Base-by-base conservation (phyloP, 208 protist genomes). In the Wallacemonas sp. region DNA sequence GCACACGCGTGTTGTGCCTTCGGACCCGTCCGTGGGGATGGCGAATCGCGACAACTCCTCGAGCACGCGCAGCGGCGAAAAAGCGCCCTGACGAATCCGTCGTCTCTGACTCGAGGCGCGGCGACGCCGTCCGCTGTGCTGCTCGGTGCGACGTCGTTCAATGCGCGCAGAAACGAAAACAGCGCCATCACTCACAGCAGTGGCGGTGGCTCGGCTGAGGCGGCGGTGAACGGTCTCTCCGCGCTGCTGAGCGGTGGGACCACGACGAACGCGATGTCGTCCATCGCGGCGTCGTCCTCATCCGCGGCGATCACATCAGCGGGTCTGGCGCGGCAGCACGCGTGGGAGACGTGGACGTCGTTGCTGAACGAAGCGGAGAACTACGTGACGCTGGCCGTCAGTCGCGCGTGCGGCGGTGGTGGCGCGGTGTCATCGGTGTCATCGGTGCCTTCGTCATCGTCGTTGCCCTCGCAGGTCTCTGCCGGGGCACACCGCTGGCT, bases 291-390 rank as follows among this genome's bases (percentile, higher is more conserved):
- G 24, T 59, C 32, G 9, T 59, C 52, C 5, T 34, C 52, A 10
- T 36, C 33, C 10, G 12, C 32, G 4, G n/a, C 32, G 4, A 38
- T 3, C 32, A 13, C 19, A 24, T 13, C 26, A 2, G 34, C 26
- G 17, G 39, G 39, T 13, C 24, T 33, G 19, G 39, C 4, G 26
- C 37, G 52, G 41, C 27, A 24, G 1, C 37, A 46, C 41, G 10
- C 24, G 41, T 63, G 29, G 27, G 8, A n/a, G 3, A 13, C 41
- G 50, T 57, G 50, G 50, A 27, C 50, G 4, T 8, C 24, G 30
- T 38, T 57, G 50, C 50, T 57, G 13, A 32, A 57, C 17, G 50
- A 57, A n/a, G 50, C 50, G 8, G 50, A 41, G 50, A 33, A 10
- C 29, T 57, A 57, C 50, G 32, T 27, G 15, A 6, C 38, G n/a